phyloP scores from a whole-genome alignment of 352 stramenopile genomes.

The Phytopythium mirpurense region DNA sequence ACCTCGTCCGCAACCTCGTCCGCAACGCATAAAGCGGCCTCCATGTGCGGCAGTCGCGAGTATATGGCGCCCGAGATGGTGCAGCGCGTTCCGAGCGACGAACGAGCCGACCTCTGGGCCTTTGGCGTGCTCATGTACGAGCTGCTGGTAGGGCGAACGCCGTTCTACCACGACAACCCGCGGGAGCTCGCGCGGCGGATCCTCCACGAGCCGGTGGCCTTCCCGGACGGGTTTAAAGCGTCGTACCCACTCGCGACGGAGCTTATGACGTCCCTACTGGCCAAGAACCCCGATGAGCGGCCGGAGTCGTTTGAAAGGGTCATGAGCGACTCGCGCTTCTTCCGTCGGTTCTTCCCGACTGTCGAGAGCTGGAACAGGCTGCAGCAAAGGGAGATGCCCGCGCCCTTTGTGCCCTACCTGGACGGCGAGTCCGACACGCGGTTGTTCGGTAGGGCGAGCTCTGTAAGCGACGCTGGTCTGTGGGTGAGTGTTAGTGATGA shows the following conservation, averaged over 20 bases:
- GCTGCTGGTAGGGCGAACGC: constrained; percentile 74
- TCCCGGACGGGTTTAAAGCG: constrained; percentile 63
- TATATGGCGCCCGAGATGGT: constrained; percentile 83
- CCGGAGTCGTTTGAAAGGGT: too few relatives aligned
- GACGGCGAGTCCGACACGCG: too few relatives aligned
- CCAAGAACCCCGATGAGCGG: constrained; percentile 55
- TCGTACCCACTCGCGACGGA: constrained; percentile 42
- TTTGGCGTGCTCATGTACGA: constrained; percentile 89
- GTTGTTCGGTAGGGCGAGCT: too few relatives aligned
- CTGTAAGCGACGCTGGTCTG: too few relatives aligned
- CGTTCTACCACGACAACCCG: constrained; percentile 83
- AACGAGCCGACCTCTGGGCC: constrained; percentile 71
- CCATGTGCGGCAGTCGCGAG: constrained; percentile 73
- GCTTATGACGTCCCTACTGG: constrained; percentile 43
- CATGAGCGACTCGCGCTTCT: too few relatives aligned
- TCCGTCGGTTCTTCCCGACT: too few relatives aligned
- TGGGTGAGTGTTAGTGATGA: too few relatives aligned
- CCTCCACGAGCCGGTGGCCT: constrained; percentile 51
- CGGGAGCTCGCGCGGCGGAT: constrained; percentile 77
- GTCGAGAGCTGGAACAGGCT: too few relatives aligned
- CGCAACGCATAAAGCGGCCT: constrained; percentile 30
- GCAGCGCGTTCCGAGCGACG: constrained; percentile 41
- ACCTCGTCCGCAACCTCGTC: constrained; percentile 44
- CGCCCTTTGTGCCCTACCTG: too few relatives aligned
- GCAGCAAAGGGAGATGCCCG: too few relatives aligned